A percentile compares a stretch with the other conserved stretches of the same genome.
Evolutionary conservation across 169 alveolate genomes (phyloP).

Genomic region (Eimeria sp.): DNA sequence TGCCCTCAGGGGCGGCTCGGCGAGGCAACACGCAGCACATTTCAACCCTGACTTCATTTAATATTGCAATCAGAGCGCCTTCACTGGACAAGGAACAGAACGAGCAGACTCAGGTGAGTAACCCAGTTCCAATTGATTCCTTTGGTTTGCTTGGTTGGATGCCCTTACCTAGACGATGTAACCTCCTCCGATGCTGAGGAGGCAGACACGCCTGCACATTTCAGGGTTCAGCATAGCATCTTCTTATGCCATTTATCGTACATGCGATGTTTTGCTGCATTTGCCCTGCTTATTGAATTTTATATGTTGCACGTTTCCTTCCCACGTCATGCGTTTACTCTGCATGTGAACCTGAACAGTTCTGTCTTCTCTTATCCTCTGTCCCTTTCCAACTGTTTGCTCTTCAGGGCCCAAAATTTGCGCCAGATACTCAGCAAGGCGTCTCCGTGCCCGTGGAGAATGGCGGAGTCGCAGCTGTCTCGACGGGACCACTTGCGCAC

Average conservation of each 20-base stretch:
- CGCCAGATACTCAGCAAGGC: not conserved
- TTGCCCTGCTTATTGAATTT: not conserved
- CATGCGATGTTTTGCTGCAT: not conserved
- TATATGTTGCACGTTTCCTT: not conserved
- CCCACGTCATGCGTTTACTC: not conserved
- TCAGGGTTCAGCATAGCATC: not conserved
- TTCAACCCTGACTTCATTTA: constrained; percentile 27
- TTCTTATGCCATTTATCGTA: not conserved
- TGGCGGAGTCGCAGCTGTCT: not conserved
- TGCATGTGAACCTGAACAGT: not conserved
- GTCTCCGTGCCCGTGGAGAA: not conserved
- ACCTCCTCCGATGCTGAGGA: not conserved
- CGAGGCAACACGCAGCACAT: constrained; percentile 46
- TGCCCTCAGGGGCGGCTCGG: constrained; percentile 35
- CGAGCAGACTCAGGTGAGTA: not conserved
- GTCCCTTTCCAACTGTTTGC: not conserved
- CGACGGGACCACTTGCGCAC: not conserved
- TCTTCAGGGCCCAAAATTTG: constrained; percentile 19
- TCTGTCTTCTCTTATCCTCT: not conserved
- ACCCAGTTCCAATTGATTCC: not conserved
- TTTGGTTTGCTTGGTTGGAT: not conserved
- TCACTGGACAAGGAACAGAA: constrained; percentile 22
- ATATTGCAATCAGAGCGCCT: constrained; percentile 57
- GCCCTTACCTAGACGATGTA: not conserved
- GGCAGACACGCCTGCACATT: not conserved